Conservation (phyloP, 179 eudicot genomes). For the Pouteria campechiana region DNA sequence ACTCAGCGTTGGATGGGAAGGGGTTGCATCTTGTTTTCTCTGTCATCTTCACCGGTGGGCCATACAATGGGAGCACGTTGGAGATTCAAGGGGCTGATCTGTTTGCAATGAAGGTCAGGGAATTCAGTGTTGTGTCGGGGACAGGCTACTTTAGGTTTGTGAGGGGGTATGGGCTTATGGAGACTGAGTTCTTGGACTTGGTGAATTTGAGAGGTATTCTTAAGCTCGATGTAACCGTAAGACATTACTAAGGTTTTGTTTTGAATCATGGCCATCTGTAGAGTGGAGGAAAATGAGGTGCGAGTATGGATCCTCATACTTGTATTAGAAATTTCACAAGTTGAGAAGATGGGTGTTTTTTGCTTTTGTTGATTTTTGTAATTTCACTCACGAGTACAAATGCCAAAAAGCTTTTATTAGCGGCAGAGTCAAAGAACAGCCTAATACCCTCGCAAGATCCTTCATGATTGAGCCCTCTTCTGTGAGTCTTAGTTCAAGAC, state of each 20-base stretch:
- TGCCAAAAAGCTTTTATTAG: too few species aligned
- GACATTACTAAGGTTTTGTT: constrained; percentile 14
- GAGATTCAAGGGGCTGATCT: constrained; percentile 25
- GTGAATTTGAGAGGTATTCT: constrained; percentile 15
- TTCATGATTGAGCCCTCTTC: too few species aligned
- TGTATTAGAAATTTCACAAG: too few species aligned
- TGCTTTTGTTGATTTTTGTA: too few species aligned
- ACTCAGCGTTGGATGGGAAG: constrained; percentile 17
- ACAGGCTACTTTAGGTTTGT: constrained; percentile 20
- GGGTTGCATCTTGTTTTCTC: constrained; percentile 18
- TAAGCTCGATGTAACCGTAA: constrained; percentile 16
- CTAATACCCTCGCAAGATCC: too few species aligned
- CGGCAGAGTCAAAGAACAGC: too few species aligned
- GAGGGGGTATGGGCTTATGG: constrained; percentile 21
- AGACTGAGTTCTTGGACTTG: constrained; percentile 16
- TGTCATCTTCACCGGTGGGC: constrained; percentile 17
- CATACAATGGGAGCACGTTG: constrained; percentile 17
- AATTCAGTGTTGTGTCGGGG: constrained; percentile 18
- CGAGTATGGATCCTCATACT: too few species aligned
- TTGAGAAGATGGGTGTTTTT: too few species aligned
- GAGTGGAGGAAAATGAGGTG: too few species aligned
- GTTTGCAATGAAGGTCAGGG: constrained; percentile 14
- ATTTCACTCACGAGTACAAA: too few species aligned
- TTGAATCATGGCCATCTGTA: too few species aligned
- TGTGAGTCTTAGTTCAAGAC: too few species aligned